phyloP scores from a whole-genome alignment of 305 asterid genomes.

The Vinca major region DNA sequence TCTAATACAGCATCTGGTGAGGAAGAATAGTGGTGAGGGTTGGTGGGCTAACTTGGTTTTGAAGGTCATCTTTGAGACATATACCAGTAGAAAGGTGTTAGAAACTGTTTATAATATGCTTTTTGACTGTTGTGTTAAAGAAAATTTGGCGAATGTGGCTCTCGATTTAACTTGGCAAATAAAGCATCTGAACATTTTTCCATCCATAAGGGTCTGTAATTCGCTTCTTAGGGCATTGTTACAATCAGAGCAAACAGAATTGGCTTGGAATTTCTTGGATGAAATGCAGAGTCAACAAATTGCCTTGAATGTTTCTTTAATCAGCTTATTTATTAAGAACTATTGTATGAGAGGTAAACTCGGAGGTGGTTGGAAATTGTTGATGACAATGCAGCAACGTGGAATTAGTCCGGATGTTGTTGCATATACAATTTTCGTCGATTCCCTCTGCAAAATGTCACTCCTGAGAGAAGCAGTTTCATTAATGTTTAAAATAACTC shows the following conservation, averaged over 20 bases:
- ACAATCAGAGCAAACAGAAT: conserved; percentile 13
- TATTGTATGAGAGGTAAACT: conserved; percentile 14
- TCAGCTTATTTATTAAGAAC: conserved; percentile 20
- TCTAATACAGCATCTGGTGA: conserved; percentile 15
- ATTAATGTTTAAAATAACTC: conserved; percentile 17
- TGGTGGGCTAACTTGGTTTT: conserved; percentile 16
- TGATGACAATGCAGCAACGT: conserved; percentile 16
- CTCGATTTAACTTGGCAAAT: conserved; percentile 13
- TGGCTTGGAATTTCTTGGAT: conserved; percentile 21
- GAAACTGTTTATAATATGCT: conserved; percentile 20
- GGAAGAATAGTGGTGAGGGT: conserved; percentile 13
- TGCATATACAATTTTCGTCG: conserved; percentile 15
- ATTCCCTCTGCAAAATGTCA: conserved; percentile 20
- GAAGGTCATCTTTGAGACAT: conserved; percentile 12
- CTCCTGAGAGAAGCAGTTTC: conserved; percentile 18
- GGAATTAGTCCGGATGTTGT: conserved; percentile 21
- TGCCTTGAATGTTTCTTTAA: conserved; percentile 12
- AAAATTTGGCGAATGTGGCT: conserved; percentile 13
- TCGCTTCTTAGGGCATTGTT: conserved; percentile 19
- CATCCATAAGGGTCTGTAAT: conserved; percentile 21
- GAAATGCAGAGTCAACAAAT: conserved; percentile 18
- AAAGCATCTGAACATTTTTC: conserved; percentile 15
- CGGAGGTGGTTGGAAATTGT: conserved; percentile 22
- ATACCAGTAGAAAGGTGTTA: conserved; percentile 14
- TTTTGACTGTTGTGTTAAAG: conserved; percentile 17